Conservation (phyloP, 352 stramenopile genomes). For the Pythium chondricola region DNA sequence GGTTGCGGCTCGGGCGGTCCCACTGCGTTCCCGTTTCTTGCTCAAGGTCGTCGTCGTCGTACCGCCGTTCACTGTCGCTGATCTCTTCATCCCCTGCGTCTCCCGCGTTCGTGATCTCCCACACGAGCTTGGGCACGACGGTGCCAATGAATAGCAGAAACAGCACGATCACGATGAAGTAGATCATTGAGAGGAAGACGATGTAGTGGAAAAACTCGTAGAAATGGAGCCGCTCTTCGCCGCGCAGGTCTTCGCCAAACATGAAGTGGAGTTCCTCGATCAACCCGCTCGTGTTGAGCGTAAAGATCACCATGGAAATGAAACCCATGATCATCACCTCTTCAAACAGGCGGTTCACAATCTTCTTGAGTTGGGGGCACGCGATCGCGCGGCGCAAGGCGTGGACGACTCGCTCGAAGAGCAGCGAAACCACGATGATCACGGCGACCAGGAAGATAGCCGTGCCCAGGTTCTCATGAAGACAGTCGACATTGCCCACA, state of each 20-base stretch:
- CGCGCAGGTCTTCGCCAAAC: constrained; percentile 35
- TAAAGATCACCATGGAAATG: constrained; percentile 86
- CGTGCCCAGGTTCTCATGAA: constrained; percentile 66
- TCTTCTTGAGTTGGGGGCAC: constrained; percentile 75
- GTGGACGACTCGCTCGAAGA: constrained; percentile 51
- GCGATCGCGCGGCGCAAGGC: constrained; percentile 43
- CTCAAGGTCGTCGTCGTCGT: constrained; percentile 21
- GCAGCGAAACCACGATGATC: constrained; percentile 70
- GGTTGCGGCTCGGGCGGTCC: constrained; percentile 7
- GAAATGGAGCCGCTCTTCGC: constrained; percentile 70
- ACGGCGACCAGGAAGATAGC: constrained; percentile 69
- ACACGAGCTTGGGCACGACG: constrained; percentile 75
- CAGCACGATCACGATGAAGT: constrained; percentile 85
- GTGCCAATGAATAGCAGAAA: constrained; percentile 80
- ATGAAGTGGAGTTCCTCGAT: constrained; percentile 41
- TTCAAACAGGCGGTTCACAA: constrained; percentile 84
- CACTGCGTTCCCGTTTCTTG: constrained; percentile 2
- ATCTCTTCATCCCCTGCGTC: constrained; percentile 11
- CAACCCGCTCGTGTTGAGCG: constrained; percentile 75
- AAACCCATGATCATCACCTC: constrained; percentile 88
- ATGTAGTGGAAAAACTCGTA: constrained; percentile 90
- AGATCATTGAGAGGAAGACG: constrained; percentile 86
- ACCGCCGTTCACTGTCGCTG: constrained; percentile 2
- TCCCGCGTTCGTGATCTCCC: constrained; percentile 27
- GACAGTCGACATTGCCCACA: constrained; percentile 72